phyloP scores from a whole-genome alignment of 345 rosid genomes.

The Camelina sativa region DNA sequence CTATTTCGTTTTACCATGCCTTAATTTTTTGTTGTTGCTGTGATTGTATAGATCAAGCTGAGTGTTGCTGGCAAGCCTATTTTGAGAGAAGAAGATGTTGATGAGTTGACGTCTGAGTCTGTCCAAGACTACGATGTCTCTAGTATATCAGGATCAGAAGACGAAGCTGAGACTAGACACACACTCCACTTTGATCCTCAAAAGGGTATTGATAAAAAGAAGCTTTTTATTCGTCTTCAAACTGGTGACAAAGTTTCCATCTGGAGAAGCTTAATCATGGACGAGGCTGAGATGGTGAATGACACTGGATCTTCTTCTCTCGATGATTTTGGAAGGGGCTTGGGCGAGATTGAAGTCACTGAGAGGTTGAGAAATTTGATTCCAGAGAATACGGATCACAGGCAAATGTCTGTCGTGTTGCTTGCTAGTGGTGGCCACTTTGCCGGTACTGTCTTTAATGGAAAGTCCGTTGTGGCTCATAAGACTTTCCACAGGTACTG shows the following conservation, averaged over 20 bases:
- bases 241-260: slow-evolving; percentile 74
- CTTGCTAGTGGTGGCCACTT: slow-evolving; percentile 96
- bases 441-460: slow-evolving; percentile 85
- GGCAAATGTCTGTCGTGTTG: slow-evolving; percentile 61
- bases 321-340: slow-evolving; percentile 23
- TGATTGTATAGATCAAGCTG: slow-evolving; percentile 66
- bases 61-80: slow-evolving; percentile 77
- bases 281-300: slow-evolving; percentile 63
- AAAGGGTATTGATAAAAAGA: slow-evolving; percentile 57
- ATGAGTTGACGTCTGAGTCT: slow-evolving; percentile 72
- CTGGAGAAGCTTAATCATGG: slow-evolving; percentile 74
- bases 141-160: slow-evolving; percentile 96
- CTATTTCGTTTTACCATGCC: background rate
- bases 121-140: slow-evolving; percentile 82
- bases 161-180: slow-evolving; percentile 62
- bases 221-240: slow-evolving; percentile 64
- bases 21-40: background rate
- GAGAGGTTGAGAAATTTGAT: slow-evolving; percentile 58
- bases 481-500: slow-evolving; percentile 93
- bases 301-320: slow-evolving; percentile 39
- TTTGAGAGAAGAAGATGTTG: slow-evolving; percentile 85
- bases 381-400: slow-evolving; percentile 53
- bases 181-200: slow-evolving; percentile 34
- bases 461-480: slow-evolving; percentile 71
- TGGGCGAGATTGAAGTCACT: slow-evolving; percentile 59